These are phyloP conservation scores for Heimioporus retisporus DNA, from an alignment of 1,284 basidiomycete genomes.

Conservation along the genomic window DNA sequence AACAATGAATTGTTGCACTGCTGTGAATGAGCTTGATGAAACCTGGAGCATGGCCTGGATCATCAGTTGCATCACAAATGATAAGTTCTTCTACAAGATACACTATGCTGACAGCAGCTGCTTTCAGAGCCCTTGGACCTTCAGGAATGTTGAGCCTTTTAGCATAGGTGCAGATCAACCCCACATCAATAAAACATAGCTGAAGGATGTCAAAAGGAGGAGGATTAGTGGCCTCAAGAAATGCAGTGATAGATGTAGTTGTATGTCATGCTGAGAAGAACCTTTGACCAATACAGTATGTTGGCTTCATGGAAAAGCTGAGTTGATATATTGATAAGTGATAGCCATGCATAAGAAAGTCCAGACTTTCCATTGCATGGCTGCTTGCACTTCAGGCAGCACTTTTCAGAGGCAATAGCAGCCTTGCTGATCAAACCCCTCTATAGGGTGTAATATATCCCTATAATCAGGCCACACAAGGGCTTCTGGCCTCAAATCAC, in stretches of 20 bases:
- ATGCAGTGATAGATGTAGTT: slow-evolving; percentile 4
- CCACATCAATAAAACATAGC: not conserved
- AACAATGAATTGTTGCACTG: not conserved
- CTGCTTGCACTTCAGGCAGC: not conserved
- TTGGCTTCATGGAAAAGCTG: slow-evolving; percentile 2
- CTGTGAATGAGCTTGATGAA: slow-evolving; percentile 3
- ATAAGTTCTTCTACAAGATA: not conserved
- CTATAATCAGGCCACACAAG: no score
- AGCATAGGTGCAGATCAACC: not conserved
- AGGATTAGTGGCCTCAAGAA: not conserved
- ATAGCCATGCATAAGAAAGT: not conserved
- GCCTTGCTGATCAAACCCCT: no score
- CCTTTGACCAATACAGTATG: slow-evolving; percentile 3
- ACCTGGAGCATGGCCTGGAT: not conserved
- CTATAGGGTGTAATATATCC: no score
- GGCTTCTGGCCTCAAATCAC: no score
- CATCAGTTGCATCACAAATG: not conserved
- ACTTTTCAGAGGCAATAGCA: no score
- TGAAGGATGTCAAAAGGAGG: not conserved
- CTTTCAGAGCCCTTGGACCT: not conserved
- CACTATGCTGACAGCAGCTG: not conserved
- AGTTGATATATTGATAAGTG: not conserved
- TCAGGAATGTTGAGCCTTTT: not conserved
- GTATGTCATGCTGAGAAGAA: slow-evolving; percentile 1
- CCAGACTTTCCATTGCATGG: not conserved